A percentile compares a stretch with the other conserved stretches of the same genome.
Evolutionary conservation across 192 early-diverging fungal genomes (phyloP).

Genomic region (Mortierella alpina): DNA sequence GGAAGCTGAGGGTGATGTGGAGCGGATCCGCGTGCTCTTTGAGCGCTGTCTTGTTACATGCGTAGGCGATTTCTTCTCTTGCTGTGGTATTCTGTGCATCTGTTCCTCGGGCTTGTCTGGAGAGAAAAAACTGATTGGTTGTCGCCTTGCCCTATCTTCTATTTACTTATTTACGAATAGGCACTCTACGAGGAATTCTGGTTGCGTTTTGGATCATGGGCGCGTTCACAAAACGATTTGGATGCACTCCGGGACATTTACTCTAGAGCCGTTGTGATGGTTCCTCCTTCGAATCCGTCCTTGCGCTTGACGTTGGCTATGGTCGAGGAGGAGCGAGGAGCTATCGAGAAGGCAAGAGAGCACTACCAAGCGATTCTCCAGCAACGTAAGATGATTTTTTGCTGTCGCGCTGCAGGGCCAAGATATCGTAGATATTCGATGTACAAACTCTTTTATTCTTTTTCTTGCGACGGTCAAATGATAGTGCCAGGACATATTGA

Average conservation of each 20-base stretch:
- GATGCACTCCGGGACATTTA: conserved; percentile 64
- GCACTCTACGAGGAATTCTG: conserved; percentile 86
- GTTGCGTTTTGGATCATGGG: conserved; percentile 74
- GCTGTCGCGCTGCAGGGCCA: background rate
- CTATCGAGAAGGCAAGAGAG: conserved; percentile 64
- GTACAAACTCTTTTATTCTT: background rate
- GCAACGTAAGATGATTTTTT: conserved; percentile 50
- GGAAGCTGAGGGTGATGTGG: conserved; percentile 65
- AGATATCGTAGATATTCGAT: background rate
- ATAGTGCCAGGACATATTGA: conserved; percentile 77
- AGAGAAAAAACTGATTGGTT: background rate
- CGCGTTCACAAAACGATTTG: conserved; percentile 57
- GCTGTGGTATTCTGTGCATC: background rate
- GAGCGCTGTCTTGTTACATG: conserved; percentile 82
- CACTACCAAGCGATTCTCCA: conserved; percentile 68
- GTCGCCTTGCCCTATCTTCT: background rate
- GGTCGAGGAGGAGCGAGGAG: conserved; percentile 72
- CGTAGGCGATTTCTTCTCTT: conserved; percentile 57
- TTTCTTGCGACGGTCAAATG: background rate
- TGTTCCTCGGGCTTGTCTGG: background rate
- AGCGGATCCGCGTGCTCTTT: conserved; percentile 71
- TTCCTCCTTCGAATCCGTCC: conserved; percentile 66
- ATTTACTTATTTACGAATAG: conserved; percentile 23
- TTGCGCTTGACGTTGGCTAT: conserved; percentile 69
- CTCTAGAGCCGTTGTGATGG: conserved; percentile 62